These are phyloP conservation scores for Striga asiatica DNA, from an alignment of 257 asterid species.

Conservation along the genomic window DNA sequence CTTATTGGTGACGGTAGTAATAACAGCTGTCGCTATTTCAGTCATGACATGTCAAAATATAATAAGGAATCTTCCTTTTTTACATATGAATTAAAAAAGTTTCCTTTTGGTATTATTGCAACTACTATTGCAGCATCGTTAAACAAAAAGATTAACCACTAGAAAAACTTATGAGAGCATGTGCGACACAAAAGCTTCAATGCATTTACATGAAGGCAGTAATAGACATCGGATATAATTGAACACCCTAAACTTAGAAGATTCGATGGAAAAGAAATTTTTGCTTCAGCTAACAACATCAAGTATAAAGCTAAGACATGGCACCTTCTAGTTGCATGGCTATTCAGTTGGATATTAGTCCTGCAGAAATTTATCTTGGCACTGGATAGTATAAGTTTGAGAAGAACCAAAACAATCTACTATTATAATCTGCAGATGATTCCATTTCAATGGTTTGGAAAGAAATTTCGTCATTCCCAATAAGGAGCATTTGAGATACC, in stretches of 20 bases:
- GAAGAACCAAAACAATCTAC: slow-evolving; percentile 3
- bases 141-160: not conserved
- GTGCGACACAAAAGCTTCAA: not conserved
- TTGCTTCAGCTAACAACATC: slow-evolving; percentile 8
- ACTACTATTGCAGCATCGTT: not conserved
- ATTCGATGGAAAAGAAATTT: slow-evolving; percentile 1
- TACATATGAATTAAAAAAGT: not conserved
- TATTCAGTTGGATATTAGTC: slow-evolving; percentile 12
- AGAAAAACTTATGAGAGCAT: too few relatives aligned
- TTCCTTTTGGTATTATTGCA: not conserved
- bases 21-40: not conserved
- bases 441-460: not conserved
- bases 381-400: slow-evolving; percentile 6
- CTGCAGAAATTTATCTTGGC: slow-evolving; percentile 13
- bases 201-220: not conserved
- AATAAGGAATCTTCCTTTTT: too few relatives aligned
- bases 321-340: slow-evolving; percentile 11
- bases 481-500: not conserved
- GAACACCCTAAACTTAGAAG: slow-evolving; percentile 3
- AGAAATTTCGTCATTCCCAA: not conserved
- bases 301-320: slow-evolving; percentile 4
- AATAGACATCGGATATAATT: not conserved
- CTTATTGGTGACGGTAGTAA: not conserved
- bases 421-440: slow-evolving; percentile 1
- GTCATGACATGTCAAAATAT: too few relatives aligned